These are phyloP conservation scores for Corymbia calophylla DNA, from an alignment of 441 rosid genomes.

Conservation along the genomic window DNA sequence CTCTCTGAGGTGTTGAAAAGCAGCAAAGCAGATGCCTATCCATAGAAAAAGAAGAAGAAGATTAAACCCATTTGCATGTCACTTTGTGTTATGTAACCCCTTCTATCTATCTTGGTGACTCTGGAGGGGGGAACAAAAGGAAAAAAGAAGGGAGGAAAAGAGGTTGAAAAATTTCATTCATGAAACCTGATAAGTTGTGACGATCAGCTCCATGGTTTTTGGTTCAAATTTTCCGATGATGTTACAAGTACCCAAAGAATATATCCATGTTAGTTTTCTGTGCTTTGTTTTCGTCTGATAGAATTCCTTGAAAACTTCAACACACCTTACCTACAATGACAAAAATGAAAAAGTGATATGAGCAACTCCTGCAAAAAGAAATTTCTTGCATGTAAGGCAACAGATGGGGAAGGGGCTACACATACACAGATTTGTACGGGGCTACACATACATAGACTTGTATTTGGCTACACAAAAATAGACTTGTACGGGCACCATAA, in stretches of 20 bases:
- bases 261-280: constrained; percentile 93
- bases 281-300: constrained; percentile 77
- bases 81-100: background rate
- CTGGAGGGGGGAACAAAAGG: background rate
- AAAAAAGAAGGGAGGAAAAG: background rate
- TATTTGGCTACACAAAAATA: background rate
- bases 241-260: constrained; percentile 84
- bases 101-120: background rate
- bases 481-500: background rate
- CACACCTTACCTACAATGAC: constrained; percentile 67
- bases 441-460: background rate
- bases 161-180: background rate
- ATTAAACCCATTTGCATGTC: background rate
- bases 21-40: constrained; percentile 60
- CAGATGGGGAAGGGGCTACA: background rate
- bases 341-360: background rate
- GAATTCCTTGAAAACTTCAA: constrained; percentile 79
- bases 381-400: background rate
- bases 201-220: constrained; percentile 77
- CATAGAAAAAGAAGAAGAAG: background rate
- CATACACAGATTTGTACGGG: background rate
- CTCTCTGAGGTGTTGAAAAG: constrained; percentile 75
- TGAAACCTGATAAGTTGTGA: constrained; percentile 89
- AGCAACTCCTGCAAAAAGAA: background rate
- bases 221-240: constrained; percentile 76